phyloP scores from a whole-genome alignment of 768 basidiomycete genomes.

The Leccinum rimulosum region DNA sequence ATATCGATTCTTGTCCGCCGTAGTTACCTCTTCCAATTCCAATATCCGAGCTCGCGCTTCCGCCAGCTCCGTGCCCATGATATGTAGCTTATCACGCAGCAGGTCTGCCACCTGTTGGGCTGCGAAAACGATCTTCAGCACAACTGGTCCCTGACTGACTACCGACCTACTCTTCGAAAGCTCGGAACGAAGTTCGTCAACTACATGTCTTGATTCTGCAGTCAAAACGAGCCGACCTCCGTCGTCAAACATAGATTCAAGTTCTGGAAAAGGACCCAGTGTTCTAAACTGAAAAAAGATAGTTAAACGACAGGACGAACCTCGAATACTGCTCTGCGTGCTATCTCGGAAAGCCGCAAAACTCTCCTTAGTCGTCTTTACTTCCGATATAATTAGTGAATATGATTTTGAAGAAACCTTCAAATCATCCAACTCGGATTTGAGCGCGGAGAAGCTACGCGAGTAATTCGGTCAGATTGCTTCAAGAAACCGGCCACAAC shows the following conservation, averaged over 20 bases:
- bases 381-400: conserved; percentile 20
- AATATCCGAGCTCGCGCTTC: conserved; percentile 39
- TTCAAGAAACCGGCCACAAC: neutral
- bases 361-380: conserved; percentile 26
- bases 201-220: conserved; percentile 25
- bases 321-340: conserved; percentile 22
- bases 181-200: conserved; percentile 36
- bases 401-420: conserved; percentile 25
- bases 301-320: conserved; percentile 16
- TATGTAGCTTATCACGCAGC: conserved; percentile 45
- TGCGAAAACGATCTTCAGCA: conserved; percentile 19
- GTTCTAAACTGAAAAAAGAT: neutral
- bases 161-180: conserved; percentile 33
- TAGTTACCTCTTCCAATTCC: conserved; percentile 35
- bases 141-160: neutral
- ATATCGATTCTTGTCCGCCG: conserved; percentile 21
- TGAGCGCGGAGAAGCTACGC: conserved; percentile 30
- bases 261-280: conserved; percentile 16
- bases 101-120: conserved; percentile 49
- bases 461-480: conserved; percentile 1
- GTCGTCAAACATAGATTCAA: conserved; percentile 29
- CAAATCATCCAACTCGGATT: conserved; percentile 29
- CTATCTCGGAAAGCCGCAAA: conserved; percentile 23
- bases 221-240: conserved; percentile 26
- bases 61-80: conserved; percentile 40